These are phyloP conservation scores for Sordariomycetes sp. DNA, from an alignment of 2,329 filamentous ascomycete species.

Conservation along the genomic window DNA sequence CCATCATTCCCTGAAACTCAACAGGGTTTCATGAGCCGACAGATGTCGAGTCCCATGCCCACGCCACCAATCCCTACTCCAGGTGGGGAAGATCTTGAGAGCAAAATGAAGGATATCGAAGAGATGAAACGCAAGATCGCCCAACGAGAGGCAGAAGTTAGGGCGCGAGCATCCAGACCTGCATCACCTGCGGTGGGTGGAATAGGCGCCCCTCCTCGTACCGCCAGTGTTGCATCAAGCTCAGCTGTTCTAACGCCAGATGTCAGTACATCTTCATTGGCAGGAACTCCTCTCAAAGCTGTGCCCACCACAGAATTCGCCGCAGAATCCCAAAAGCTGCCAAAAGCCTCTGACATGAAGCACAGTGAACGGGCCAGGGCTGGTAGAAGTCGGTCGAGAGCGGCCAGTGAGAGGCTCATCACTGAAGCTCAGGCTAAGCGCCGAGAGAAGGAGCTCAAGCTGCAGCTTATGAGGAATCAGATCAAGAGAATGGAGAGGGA, in stretches of 20 bases:
- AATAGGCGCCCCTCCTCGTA: background rate
- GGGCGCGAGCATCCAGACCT: constrained; percentile 24
- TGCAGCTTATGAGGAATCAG: too few species aligned
- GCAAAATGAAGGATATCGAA: constrained; percentile 50
- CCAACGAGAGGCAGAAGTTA: constrained; percentile 47
- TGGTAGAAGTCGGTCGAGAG: constrained; percentile 18
- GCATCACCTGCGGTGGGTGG: constrained; percentile 10
- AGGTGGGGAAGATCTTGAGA: constrained; percentile 31
- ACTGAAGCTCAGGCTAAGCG: too few species aligned
- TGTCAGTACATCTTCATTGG: background rate
- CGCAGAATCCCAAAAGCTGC: background rate
- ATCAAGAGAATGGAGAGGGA: too few species aligned
- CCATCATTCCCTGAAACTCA: constrained; percentile 28
- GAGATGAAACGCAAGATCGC: constrained; percentile 51
- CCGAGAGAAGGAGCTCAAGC: too few species aligned
- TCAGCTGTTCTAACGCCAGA: background rate
- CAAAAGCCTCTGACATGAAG: background rate
- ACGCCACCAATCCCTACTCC: constrained; percentile 23
- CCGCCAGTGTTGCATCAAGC: background rate
- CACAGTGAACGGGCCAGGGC: background rate
- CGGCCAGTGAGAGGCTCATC: constrained; percentile 26
- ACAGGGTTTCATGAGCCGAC: constrained; percentile 3
- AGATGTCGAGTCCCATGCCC: constrained; percentile 14
- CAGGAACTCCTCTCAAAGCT: too few species aligned
- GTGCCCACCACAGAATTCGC: too few species aligned